Evolutionary conservation across 140 eudicot species (phyloP).

Genomic region (Erigeron philadelphicus): DNA sequence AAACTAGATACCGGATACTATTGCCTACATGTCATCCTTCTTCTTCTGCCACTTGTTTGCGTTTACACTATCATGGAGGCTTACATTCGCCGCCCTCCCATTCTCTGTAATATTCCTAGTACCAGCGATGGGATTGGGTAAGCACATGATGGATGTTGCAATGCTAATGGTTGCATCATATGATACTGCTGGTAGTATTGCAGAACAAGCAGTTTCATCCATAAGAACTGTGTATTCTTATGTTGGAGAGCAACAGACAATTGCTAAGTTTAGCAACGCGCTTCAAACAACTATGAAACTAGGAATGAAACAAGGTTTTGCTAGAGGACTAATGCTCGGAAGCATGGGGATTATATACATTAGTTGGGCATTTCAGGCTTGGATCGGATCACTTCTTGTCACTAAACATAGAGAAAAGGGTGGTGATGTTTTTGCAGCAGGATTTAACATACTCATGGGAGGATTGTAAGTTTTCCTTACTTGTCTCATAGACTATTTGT

Average conservation of each 20-base stretch:
- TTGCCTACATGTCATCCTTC: constrained; percentile 43
- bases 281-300: constrained; percentile 40
- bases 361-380: constrained; percentile 49
- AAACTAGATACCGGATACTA: constrained; percentile 37
- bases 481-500: background rate
- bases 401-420: constrained; percentile 42
- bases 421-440: constrained; percentile 43
- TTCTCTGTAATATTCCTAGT: constrained; percentile 43
- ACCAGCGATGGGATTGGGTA: constrained; percentile 43
- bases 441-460: constrained; percentile 50
- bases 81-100: constrained; percentile 44
- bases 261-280: constrained; percentile 32
- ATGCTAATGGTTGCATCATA: constrained; percentile 38
- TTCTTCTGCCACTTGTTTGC: constrained; percentile 43
- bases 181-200: constrained; percentile 42
- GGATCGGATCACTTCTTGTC: constrained; percentile 46
- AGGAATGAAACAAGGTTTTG: constrained; percentile 44
- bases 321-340: constrained; percentile 51
- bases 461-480: constrained; percentile 37
- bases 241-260: constrained; percentile 40
- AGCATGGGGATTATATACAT: constrained; percentile 48
- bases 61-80: constrained; percentile 44
- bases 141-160: constrained; percentile 38
- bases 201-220: constrained; percentile 48
- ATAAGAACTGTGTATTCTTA: constrained; percentile 50